These are phyloP conservation scores for Aristolochia californica DNA, from an alignment of 164 flowering plant species.

Conservation along the genomic window DNA sequence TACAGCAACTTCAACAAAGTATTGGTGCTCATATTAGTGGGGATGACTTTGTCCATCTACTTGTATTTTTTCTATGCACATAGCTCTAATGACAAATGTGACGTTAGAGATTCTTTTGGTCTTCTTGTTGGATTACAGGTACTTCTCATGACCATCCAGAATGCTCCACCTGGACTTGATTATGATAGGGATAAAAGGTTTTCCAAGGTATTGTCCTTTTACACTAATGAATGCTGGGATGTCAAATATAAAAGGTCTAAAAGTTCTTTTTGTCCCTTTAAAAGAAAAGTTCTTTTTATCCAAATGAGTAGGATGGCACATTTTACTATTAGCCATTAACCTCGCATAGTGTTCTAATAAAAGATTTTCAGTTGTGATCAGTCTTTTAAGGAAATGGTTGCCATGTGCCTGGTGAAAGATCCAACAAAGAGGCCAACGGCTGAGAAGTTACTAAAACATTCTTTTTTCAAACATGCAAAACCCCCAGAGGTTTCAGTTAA, in stretches of 20 bases:
- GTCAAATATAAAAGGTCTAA: background rate
- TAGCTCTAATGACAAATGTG: too few species aligned
- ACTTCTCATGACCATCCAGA: constrained; percentile 43
- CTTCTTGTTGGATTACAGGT: constrained; percentile 15
- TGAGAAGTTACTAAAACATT: constrained; percentile 78
- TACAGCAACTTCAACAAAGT: too few species aligned
- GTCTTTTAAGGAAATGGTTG: constrained; percentile 99
- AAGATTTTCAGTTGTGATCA: constrained; percentile 58
- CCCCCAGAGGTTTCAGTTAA: constrained; percentile 81
- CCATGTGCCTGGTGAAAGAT: constrained; percentile 99
- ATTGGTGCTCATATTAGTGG: too few species aligned
- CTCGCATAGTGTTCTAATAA: constrained; percentile 35
- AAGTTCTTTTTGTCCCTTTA: too few species aligned
- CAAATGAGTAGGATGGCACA: too few species aligned
- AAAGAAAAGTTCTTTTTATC: too few species aligned
- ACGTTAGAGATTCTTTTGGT: too few species aligned
- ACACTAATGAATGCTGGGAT: background rate
- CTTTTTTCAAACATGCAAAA: constrained; percentile 83
- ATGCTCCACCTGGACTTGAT: constrained; percentile 64
- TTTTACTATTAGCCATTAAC: too few species aligned
- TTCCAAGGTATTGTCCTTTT: constrained; percentile 61
- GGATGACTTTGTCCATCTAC: too few species aligned
- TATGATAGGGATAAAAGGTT: constrained; percentile 94
- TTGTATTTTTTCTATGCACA: too few species aligned
- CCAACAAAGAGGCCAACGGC: constrained; percentile 96